phyloP scores from a whole-genome alignment of 164 flowering plant genomes.

The Vitis cinerea region DNA sequence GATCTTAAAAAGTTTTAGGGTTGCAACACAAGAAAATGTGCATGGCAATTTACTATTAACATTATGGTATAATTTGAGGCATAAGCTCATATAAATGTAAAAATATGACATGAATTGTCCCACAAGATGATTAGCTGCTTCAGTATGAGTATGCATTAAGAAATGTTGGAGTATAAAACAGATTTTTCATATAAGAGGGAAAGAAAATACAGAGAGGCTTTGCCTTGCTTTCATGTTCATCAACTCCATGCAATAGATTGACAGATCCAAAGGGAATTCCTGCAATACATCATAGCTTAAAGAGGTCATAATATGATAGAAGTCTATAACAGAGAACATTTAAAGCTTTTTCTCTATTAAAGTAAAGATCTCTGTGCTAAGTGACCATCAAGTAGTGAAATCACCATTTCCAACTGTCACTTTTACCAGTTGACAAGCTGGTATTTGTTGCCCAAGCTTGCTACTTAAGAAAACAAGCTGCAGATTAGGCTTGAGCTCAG shows the following conservation, averaged over 20 bases:
- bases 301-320: slow-evolving; percentile 2
- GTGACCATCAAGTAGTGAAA: too few species aligned
- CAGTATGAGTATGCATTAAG: too few species aligned
- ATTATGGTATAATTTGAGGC: too few species aligned
- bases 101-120: too few species aligned
- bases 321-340: not conserved
- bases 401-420: too few species aligned
- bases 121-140: too few species aligned
- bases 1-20: too few species aligned
- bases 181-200: not conserved
- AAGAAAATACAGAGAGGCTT: slow-evolving; percentile 17
- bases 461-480: not conserved
- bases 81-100: too few species aligned
- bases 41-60: too few species aligned
- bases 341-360: not conserved
- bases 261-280: slow-evolving; percentile 99
- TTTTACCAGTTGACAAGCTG: too few species aligned
- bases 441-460: not conserved
- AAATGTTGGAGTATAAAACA: not conserved
- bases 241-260: slow-evolving; percentile 90
- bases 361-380: too few species aligned
- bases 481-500: not conserved
- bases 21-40: too few species aligned
- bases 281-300: slow-evolving; percentile 31
- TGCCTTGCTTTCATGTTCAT: slow-evolving; percentile 98